Percentiles rank a stretch among this genome's conserved stretches.
These are phyloP conservation scores for Dalbergia cochinchinensis DNA, from an alignment of 306 rosid genomes.

Conservation along the genomic window DNA sequence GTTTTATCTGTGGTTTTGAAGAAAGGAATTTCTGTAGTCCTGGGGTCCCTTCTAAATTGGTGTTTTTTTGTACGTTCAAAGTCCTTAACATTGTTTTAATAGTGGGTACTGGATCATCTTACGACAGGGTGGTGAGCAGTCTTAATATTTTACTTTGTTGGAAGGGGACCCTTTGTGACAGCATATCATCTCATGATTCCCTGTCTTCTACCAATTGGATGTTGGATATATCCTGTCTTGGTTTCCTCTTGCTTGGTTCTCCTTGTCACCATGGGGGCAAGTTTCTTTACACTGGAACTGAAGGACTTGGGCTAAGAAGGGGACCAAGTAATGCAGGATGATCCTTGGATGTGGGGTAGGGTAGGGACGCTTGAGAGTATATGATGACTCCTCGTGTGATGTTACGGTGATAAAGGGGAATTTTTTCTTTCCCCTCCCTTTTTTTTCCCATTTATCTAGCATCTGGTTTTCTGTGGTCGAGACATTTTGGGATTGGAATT, in stretches of 20 bases:
- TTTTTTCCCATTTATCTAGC: constrained; percentile 30
- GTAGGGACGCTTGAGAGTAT: constrained; percentile 58
- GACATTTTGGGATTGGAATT: constrained; percentile 45
- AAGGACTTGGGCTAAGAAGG: constrained; percentile 69
- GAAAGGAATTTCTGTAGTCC: constrained; percentile 58
- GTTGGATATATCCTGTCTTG: constrained; percentile 65
- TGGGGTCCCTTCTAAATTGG: constrained; percentile 61
- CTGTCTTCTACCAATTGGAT: constrained; percentile 62
- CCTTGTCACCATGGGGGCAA: constrained; percentile 55
- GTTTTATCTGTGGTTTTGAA: constrained; percentile 44
- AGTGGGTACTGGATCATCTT: constrained; percentile 70
- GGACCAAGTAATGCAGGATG: constrained; percentile 69
- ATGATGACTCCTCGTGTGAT: constrained; percentile 45
- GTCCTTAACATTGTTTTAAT: constrained; percentile 65
- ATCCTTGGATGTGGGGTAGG: constrained; percentile 58
- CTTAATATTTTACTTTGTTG: constrained; percentile 60
- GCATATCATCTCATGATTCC: constrained; percentile 62
- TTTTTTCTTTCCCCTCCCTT: constrained; percentile 10
- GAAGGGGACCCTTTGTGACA: constrained; percentile 73
- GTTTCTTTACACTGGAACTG: constrained; percentile 56
- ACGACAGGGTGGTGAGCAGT: constrained; percentile 67
- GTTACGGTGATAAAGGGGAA: constrained; percentile 44
- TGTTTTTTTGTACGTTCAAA: constrained; percentile 46
- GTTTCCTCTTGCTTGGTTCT: constrained; percentile 76
- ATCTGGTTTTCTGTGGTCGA: constrained; percentile 48